Evolutionary conservation across 345 rosid species (phyloP), one percentile per base, ranked within the genome.

Genomic region (Kernera saxatilis): DNA sequence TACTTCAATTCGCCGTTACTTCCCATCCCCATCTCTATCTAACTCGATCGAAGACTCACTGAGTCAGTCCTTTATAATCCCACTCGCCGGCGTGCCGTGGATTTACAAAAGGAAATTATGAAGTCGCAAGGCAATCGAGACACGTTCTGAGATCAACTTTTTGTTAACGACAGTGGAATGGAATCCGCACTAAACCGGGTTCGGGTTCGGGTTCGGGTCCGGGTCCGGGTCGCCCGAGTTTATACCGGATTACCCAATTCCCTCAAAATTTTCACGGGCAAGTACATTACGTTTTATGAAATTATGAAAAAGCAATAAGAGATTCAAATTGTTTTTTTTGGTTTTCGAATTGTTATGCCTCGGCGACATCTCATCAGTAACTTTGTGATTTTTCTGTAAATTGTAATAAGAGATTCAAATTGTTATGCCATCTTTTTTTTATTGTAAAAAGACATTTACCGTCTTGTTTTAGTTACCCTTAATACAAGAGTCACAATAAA

Each of bases 1-100:
- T 89, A 94, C 62, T 60, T 84, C 37, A 83, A 46, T 60, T 91
- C 94, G 14, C 84, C 90, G 58, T 70, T 78, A 55, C 58, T 68
- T 14, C 80, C 91, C 70, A 72, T 67, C 3, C 73, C 83, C 81
- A 82, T 79, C 55, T 70, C 67, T 15, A 29, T 40, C 64, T 14
- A 33, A 60, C 48, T 62, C 58, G 65, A 62, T 63, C 59, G 58
- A 51, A 11, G 75, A 71, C 67, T 77, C 72, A 49, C 72, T 64
- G 57, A 71, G 8, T 56, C 7, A 45, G 27, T 60, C 41, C 54
- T 21, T 21, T 22, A 33, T 1, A 40, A 61, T 19, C 51, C 30
- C 32, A 56, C 60, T 66, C 67, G 67, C 78, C 55, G 78, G 50
- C 46, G 65, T 23, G 37, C 53, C 32, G 32, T 48, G 29, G 74